Percentiles rank a stretch among this genome's conserved stretches.
Evolutionary conservation across 1,139 yeast genomes (phyloP).

Genomic region (Blastobotrys ciferrii): DNA sequence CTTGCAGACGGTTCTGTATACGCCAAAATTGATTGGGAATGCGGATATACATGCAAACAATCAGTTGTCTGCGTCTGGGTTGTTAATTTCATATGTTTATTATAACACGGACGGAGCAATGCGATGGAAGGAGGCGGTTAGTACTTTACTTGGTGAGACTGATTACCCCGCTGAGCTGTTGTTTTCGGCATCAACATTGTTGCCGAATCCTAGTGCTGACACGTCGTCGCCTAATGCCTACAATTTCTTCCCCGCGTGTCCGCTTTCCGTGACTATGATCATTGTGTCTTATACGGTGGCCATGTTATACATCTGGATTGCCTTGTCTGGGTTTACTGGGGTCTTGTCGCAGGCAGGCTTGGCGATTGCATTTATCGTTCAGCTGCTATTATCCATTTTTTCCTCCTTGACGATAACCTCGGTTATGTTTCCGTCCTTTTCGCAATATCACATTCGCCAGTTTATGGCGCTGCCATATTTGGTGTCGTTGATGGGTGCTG

Average conservation of each 20-base stretch:
- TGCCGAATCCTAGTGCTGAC: conserved; percentile 2
- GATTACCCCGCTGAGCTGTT: background rate
- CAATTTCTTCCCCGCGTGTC: conserved; percentile 23
- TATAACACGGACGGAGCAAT: conserved; percentile 16
- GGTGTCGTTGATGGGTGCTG: conserved; percentile 44
- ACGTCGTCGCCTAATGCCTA: conserved; percentile 1
- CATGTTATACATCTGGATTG: conserved; percentile 41
- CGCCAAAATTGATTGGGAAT: conserved; percentile 4
- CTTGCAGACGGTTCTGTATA: conserved; percentile 5
- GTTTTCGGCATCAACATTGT: background rate
- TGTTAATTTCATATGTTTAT: conserved; percentile 25
- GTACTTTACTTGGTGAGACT: background rate
- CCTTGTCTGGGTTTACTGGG: conserved; percentile 52
- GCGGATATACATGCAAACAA: background rate
- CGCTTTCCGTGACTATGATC: conserved; percentile 17
- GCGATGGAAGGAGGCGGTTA: conserved; percentile 14
- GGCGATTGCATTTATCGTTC: conserved; percentile 57
- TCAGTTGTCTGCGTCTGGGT: conserved; percentile 18
- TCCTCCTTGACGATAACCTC: conserved; percentile 54
- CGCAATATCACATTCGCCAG: conserved; percentile 24
- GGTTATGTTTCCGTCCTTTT: conserved; percentile 34
- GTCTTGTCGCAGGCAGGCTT: conserved; percentile 62
- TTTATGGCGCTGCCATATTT: conserved; percentile 41
- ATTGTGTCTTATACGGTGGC: conserved; percentile 35
- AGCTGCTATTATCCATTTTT: conserved; percentile 46